Base-by-base conservation (phyloP, 371 early-diverging fungal species). In the Apophysomyces variabilis region DNA sequence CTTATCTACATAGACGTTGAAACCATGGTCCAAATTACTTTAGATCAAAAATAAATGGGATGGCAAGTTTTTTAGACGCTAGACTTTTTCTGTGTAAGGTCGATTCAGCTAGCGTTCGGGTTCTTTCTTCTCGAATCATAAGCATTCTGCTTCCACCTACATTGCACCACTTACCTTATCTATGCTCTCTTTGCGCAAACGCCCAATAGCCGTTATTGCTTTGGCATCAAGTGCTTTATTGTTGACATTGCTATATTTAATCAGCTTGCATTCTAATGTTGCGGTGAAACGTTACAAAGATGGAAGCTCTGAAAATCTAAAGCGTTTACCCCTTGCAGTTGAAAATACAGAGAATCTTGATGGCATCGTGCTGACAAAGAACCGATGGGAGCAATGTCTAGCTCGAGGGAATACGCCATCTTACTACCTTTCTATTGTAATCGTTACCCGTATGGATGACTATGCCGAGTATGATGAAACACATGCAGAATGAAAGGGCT, bases 371-470 rank as follows among this genome's bases (percentile, higher is more conserved):
- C 26, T 67, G 7, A 66, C 67, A 11, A 67, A 68, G 57, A 8
- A 73, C 54, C 70, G 68, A 59, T 78, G 78, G 78, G 57, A 69
- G 11, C 41, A 62, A 13, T 78, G 78, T 32, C 58, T 78, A 4
- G 69, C 70, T 39, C 64, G 67, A 2, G 78, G 78, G 14, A 43
- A 61, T 14, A 66, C 57, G 35, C 66, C 75, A n/a, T 38, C 41
- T 12, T 61, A 50, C 35, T 69, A 69, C 57, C 66, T 80, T 18
- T 80, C 81, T 41, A 76, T 80, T 64, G 81, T 80, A 35, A 65
- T 80, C 57, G 81, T 80, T 18, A 78, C 81, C 38, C 74, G 81
- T 7, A 78, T 76, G 76, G 81, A 80, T 62, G 74, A 80, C 45
- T 80, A 80, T 70, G 81, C 81, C 57, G 81, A 75, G 78, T 78